Base-by-base conservation (phyloP, 176 grass and related monocot genomes). In the Ananas comosus region DNA sequence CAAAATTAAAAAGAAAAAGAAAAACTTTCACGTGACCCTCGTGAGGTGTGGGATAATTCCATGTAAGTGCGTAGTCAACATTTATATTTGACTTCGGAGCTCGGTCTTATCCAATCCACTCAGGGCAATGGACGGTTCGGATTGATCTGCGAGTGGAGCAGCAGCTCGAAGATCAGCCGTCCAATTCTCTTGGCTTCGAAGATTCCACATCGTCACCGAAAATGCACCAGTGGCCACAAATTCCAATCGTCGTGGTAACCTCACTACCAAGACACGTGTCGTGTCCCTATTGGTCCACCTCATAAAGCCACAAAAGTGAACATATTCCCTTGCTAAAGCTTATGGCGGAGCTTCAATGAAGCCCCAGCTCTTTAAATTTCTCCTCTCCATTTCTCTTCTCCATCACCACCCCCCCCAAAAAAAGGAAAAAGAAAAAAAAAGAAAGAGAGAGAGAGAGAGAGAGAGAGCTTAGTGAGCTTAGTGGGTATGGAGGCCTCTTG, bases 401-500 rank as follows among this genome's bases (percentile, higher is more conserved):
- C 78, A 16, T 29, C 67, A 63, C 67, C 17, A 2, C 18, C 50
- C 48, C 22, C 22, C 22, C 22, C 22, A 23, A 0, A 23, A 23
- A 23, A 23, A 23, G 1, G 1, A 23, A 73, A 42, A 49, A 27
- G 0, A 27, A 74, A 17, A 18, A 16, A 28, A 47, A 56, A 49
- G 13, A 12, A 3, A 16, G 11, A 54, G 11, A 54, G 11, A 54
- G 12, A 13, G 11, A 12, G 11, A 16, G 11, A 54, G 11, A 54
- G 11, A 54, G 25, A 13, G 0, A 6, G 4, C 4, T 16, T 4
- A 56, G 52, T 28, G 0, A 6, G 4, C 4, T 16, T 4, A 56
- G 52, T 28, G n/a, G 11, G 51, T 64, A 87, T 83, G 85, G 91
- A 91, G 72, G 79, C 82, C 0, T 81, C 80, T 67, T 83, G 88